phyloP scores from a whole-genome alignment of 2,329 filamentous ascomycete species.

The Aureobasidium uvarum region DNA sequence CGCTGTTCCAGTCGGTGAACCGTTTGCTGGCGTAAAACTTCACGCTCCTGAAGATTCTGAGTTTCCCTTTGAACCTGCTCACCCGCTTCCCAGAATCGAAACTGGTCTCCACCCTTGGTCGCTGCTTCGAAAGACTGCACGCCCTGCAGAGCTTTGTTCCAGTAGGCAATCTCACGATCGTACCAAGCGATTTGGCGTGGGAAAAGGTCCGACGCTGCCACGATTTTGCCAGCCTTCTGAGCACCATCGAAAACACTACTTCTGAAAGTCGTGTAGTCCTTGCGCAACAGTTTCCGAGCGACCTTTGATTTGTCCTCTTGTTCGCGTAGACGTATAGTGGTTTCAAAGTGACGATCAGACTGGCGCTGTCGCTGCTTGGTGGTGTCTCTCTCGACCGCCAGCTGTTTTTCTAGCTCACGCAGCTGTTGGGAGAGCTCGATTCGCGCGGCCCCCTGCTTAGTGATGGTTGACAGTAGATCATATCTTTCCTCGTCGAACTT shows the following conservation, averaged over 20 bases:
- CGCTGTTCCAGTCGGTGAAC: background rate
- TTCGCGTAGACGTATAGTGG: constrained; percentile 34
- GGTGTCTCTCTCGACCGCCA: background rate
- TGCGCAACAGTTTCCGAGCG: constrained; percentile 27
- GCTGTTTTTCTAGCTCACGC: background rate
- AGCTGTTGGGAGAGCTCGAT: background rate
- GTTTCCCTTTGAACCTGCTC: background rate
- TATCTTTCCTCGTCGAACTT: background rate
- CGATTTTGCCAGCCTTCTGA: background rate
- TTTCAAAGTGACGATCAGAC: constrained; percentile 32
- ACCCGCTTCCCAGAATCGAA: background rate
- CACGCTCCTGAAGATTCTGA: background rate
- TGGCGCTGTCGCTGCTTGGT: background rate
- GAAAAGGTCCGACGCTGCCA: background rate
- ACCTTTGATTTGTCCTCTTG: background rate
- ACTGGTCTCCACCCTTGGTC: background rate
- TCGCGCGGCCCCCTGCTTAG: background rate
- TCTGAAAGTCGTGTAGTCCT: background rate
- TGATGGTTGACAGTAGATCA: background rate
- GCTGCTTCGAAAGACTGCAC: background rate
- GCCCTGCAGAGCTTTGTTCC: background rate
- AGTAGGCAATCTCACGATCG: constrained; percentile 1
- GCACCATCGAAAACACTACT: background rate
- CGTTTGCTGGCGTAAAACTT: background rate
- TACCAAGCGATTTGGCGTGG: background rate